phyloP scores from a whole-genome alignment of 1,284 basidiomycete species.

The Cryptococcus neoformans region DNA sequence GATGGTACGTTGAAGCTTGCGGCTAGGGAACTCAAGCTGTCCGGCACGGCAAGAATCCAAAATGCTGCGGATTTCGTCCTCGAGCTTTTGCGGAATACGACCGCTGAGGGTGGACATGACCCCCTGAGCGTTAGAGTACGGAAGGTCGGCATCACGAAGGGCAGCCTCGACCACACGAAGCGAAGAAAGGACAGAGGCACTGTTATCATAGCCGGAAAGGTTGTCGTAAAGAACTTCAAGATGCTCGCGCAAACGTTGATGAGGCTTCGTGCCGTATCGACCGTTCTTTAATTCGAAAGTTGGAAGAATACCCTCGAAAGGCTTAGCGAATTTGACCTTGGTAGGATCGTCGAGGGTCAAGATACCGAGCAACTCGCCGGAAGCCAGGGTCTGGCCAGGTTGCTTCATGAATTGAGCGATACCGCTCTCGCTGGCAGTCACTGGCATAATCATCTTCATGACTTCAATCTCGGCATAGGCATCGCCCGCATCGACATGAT shows the following conservation, averaged over 20 bases:
- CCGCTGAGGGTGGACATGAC: conserved; percentile 88
- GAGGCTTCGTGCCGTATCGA: conserved; percentile 77
- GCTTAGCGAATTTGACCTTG: conserved; percentile 97
- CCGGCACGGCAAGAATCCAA: conserved; percentile 73
- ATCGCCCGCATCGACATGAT: conserved; percentile 93
- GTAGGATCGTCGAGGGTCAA: conserved; percentile 94
- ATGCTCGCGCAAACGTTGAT: conserved; percentile 79
- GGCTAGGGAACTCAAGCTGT: conserved; percentile 81
- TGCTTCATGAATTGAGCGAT: conserved; percentile 97
- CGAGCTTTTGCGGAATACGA: conserved; percentile 87
- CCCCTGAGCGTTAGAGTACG: conserved; percentile 79
- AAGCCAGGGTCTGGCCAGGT: conserved; percentile 90
- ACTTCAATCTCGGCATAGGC: conserved; percentile 99
- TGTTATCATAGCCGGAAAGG: conserved; percentile 92
- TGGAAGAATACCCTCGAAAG: conserved; percentile 91
- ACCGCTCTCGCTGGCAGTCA: conserved; percentile 94
- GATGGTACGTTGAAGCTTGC: conserved; percentile 54
- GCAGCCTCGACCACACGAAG: conserved; percentile 43
- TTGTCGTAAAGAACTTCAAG: conserved; percentile 84
- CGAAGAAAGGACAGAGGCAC: conserved; percentile 49
- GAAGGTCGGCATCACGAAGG: conserved; percentile 73
- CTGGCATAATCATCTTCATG: conserved; percentile 99
- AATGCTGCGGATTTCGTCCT: conserved; percentile 75
- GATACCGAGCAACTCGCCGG: conserved; percentile 98
- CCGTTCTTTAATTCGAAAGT: conserved; percentile 80